Conservation (phyloP, 2,329 filamentous ascomycete species). For the Byssochlamys sp. region DNA sequence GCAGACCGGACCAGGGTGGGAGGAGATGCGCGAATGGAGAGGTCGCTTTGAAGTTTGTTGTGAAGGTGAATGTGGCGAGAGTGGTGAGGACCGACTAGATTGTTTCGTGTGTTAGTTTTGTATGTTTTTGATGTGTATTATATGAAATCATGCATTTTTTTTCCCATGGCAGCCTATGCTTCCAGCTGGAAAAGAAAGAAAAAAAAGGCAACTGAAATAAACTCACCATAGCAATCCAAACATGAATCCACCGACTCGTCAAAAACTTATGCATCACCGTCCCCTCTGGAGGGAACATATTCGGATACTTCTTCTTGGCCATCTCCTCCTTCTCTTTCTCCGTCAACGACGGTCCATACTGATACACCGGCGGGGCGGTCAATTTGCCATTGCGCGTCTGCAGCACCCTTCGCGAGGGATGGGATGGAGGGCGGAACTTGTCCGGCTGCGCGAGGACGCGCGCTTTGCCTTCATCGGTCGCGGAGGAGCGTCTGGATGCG, state of each 20-base stretch:
- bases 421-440: constrained; percentile 85
- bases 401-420: constrained; percentile 59
- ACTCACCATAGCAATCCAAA: constrained; percentile 72
- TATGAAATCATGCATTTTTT: neutral
- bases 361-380: constrained; percentile 49
- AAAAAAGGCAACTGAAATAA: constrained; percentile 6
- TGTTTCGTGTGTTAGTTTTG: neutral
- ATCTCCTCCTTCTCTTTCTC: constrained; percentile 57
- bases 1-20: constrained; percentile 59
- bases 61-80: constrained; percentile 63
- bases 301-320: constrained; percentile 66
- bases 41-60: constrained; percentile 66
- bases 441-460: constrained; percentile 75
- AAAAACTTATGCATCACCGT: constrained; percentile 79
- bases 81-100: constrained; percentile 55
- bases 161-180: no score
- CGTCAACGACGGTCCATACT: constrained; percentile 60
- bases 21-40: constrained; percentile 74
- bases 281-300: constrained; percentile 76
- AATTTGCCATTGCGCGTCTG: constrained; percentile 30
- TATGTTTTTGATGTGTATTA: neutral
- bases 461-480: constrained; percentile 40
- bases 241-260: constrained; percentile 64
- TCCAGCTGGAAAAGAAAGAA: neutral
- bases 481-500: neutral